Evolutionary conservation across 768 basidiomycete genomes (phyloP).

Genomic region (Agaricus sinodeliciosus): DNA sequence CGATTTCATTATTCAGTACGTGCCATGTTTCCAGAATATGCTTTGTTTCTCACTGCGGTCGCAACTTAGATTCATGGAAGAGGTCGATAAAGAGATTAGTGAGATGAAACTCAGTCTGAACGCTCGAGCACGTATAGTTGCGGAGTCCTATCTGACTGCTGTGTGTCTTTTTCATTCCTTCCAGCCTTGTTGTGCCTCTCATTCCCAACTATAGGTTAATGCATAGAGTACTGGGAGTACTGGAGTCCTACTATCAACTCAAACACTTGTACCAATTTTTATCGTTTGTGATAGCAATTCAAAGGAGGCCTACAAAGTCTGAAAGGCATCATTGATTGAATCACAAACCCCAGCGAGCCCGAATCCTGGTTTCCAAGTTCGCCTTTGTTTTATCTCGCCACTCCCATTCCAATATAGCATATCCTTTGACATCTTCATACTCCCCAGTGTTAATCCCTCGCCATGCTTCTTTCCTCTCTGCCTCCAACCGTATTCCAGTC

Average conservation of each 20-base stretch:
- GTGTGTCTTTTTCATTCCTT: slow-evolving; percentile 39
- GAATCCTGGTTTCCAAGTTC: slow-evolving; percentile 24
- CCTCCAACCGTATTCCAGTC: slow-evolving; percentile 32
- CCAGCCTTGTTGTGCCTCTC: background rate
- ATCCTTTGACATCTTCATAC: slow-evolving; percentile 32
- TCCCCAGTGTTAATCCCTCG: slow-evolving; percentile 22
- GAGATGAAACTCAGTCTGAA: slow-evolving; percentile 99
- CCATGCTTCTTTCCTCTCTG: slow-evolving; percentile 33
- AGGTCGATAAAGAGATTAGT: slow-evolving; percentile 98
- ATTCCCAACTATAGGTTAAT: slow-evolving; percentile 26
- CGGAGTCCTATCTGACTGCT: slow-evolving; percentile 92
- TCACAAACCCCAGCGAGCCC: slow-evolving; percentile 2
- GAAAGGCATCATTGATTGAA: background rate
- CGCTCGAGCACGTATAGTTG: slow-evolving; percentile 92
- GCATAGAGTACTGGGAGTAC: slow-evolving; percentile 18
- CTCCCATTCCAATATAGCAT: slow-evolving; percentile 37
- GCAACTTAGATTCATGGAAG: slow-evolving; percentile 84
- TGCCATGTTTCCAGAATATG: slow-evolving; percentile 11
- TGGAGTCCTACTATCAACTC: no score
- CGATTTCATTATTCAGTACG: slow-evolving; percentile 97
- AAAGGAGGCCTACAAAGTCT: no score
- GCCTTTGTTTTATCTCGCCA: slow-evolving; percentile 30
- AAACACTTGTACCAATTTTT: slow-evolving; percentile 7
- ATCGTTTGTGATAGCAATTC: slow-evolving; percentile 2
- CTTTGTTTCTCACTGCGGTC: slow-evolving; percentile 2